A percentile compares a stretch with the other conserved stretches of the same genome.
Evolutionary conservation across 345 rosid species (phyloP).

Genomic region (Stellera chamaejasme): DNA sequence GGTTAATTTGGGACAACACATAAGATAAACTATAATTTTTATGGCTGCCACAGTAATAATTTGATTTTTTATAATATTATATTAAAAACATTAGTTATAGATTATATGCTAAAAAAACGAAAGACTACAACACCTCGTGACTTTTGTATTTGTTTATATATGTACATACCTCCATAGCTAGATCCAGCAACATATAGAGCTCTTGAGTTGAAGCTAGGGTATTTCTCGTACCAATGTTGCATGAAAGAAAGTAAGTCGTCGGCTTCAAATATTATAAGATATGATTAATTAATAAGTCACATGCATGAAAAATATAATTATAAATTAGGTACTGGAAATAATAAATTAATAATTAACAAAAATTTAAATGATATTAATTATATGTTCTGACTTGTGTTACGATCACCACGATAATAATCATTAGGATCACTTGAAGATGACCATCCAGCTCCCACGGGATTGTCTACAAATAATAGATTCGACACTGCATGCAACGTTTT

Average conservation of each 20-base stretch:
- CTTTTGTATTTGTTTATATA: too few species aligned
- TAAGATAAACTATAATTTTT: too few species aligned
- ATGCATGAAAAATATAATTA: neutral
- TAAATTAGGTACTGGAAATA: neutral
- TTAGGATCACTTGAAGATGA: neutral
- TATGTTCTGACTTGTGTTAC: neutral
- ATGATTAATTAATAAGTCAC: neutral
- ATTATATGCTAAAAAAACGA: too few species aligned
- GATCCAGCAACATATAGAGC: neutral
- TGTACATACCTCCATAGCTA: neutral
- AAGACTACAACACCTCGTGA: too few species aligned
- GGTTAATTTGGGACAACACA: too few species aligned
- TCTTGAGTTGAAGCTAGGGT: conserved; percentile 6
- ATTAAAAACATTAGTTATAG: too few species aligned
- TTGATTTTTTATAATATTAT: too few species aligned
- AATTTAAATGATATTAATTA: too few species aligned
- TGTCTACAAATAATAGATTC: neutral
- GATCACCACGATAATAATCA: conserved; percentile 1
- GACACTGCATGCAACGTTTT: neutral
- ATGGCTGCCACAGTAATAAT: too few species aligned
- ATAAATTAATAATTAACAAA: too few species aligned
- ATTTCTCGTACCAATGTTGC: conserved; percentile 4
- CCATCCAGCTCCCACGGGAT: neutral
- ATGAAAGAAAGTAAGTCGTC: neutral
- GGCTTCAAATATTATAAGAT: neutral